phyloP scores from a whole-genome alignment of 176 grass and related monocot genomes.

The Aegilops speltoides region DNA sequence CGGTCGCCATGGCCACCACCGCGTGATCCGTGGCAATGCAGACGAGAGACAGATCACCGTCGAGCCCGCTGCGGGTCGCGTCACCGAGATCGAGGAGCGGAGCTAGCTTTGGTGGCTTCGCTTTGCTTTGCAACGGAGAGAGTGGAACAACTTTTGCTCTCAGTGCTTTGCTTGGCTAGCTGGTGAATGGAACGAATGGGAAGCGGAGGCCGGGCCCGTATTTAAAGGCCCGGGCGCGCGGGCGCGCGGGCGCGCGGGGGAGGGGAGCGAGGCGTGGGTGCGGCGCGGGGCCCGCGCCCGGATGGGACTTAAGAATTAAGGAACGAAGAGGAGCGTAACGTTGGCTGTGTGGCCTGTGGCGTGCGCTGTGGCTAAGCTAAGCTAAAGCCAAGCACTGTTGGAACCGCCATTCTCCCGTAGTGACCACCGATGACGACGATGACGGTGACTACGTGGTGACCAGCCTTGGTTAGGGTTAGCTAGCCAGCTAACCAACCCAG shows the following conservation, averaged over 20 bases:
- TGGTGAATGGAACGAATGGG: constrained; percentile 48
- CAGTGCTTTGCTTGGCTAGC: constrained; percentile 22
- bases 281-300: background rate
- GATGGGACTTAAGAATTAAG: constrained; percentile 53
- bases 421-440: background rate
- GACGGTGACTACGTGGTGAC: background rate
- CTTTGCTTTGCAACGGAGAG: background rate
- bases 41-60: background rate
- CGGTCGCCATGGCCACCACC: background rate
- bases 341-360: background rate
- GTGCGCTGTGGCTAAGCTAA: constrained; percentile 18
- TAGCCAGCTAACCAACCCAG: background rate
- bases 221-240: constrained; percentile 34
- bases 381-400: background rate
- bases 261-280: background rate
- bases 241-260: background rate
- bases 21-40: constrained; percentile 27
- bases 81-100: background rate
- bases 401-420: background rate
- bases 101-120: background rate
- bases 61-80: background rate
- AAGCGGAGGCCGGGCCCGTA: constrained; percentile 31
- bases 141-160: background rate
- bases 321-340: background rate
- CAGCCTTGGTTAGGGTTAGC: background rate